Evolutionary conservation across 129 eudicot genomes (phyloP), one percentile per base, ranked within the genome.

Genomic region (Pulicaria dysenterica): DNA sequence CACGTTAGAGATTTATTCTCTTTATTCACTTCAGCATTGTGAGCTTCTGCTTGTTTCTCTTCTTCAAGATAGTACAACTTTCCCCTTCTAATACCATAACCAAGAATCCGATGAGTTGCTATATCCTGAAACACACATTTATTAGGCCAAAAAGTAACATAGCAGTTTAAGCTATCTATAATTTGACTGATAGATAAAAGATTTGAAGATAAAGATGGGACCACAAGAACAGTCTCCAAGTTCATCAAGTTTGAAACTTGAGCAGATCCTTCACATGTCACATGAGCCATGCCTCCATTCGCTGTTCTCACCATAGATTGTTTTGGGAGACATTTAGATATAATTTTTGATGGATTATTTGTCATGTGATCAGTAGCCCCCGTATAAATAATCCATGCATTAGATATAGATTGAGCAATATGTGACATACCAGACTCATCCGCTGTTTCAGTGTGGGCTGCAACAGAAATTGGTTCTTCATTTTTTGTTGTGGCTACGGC

Each of bases 311-410:
- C 34, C 13, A 45, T 31, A 6, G 58, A 9, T 43, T 50, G 73
- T 19, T 46, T 50, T 12, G 73, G 41, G 37, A 15, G 58, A 14
- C 44, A 38, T 5, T 41, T 41, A 69, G 73, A 19, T 69, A 45
- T 10, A 24, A 69, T 61, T 19, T 48, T 48, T n/a, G 0, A 2
- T 5, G 73, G 31, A 69, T 69, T 61, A n/a, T 50, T 69, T 5
- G 73, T 69, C 73, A 69, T 69, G 13, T 69, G 60, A 49, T 69
- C 61, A 1, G 61, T 45, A 12, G 73, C 73, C 55, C 73, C 58
- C 50, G 73, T 49, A 11, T 69, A 61, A 69, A 69, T 69, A 4
- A 69, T 69, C 73, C 73, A 69, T 3, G 61, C 10, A 11, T 50
- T 49, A 69, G 49, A 49, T 51, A 7, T 66, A 38, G 7, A 46